A percentile compares a stretch with the other conserved stretches of the same genome.
phyloP scores from a whole-genome alignment of 2,329 filamentous ascomycete genomes.

The Talaromyces sp. region DNA sequence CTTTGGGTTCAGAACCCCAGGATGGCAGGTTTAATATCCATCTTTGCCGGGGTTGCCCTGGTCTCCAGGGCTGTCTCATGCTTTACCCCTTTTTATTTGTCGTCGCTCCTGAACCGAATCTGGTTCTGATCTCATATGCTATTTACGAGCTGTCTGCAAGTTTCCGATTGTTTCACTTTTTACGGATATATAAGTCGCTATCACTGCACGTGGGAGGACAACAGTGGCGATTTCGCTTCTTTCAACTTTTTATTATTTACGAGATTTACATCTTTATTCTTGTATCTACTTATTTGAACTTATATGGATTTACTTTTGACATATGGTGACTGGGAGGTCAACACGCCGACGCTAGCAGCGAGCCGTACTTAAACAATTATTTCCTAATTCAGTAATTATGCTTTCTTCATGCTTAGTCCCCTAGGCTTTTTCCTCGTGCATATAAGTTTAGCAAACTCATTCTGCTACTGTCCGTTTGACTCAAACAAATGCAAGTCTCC shows the following conservation, averaged over 20 bases:
- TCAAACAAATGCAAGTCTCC: neutral
- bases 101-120: neutral
- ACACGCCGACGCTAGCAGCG: too few relatives aligned
- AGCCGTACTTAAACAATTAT: neutral
- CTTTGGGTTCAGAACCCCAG: slow-evolving; percentile 28
- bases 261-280: neutral
- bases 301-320: neutral
- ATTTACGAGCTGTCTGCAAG: neutral
- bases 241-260: neutral
- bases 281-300: neutral
- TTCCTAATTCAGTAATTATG: neutral
- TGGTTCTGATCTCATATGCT: neutral
- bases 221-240: neutral
- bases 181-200: neutral
- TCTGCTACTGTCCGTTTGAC: neutral
- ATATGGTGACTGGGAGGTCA: neutral
- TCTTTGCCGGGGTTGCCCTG: slow-evolving; percentile 18
- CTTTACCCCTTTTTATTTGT: slow-evolving; percentile 2
- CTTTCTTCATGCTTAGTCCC: neutral
- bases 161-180: neutral
- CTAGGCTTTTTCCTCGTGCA: too few relatives aligned
- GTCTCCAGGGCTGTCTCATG: slow-evolving; percentile 3
- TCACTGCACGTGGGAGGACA: neutral
- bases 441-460: neutral
- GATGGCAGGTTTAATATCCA: slow-evolving; percentile 26